phyloP scores from a whole-genome alignment of 441 rosid genomes.

The Populus tomentosa region DNA sequence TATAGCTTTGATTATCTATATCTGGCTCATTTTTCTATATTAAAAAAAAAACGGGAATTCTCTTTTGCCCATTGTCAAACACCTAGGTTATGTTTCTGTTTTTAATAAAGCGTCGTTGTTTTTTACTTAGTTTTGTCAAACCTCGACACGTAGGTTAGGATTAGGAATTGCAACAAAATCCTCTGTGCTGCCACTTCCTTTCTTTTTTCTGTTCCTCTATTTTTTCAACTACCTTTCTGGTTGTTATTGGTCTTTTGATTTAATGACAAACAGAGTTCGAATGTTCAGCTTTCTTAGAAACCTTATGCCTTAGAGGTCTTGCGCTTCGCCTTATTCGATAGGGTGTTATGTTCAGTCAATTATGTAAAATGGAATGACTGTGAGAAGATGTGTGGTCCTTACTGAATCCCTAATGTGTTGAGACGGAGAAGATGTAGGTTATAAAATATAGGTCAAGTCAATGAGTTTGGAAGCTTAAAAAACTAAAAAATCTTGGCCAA shows the following conservation, averaged over 20 bases:
- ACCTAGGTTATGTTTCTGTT: background rate
- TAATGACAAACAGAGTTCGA: too few relatives aligned
- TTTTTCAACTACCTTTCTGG: background rate
- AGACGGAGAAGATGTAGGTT: background rate
- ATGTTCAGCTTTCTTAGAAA: too few relatives aligned
- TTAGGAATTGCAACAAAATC: background rate
- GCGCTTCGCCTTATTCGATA: background rate
- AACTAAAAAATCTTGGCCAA: background rate
- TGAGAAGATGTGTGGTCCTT: background rate
- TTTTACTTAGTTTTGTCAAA: background rate
- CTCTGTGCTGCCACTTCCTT: background rate
- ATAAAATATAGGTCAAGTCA: background rate
- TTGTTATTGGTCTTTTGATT: background rate
- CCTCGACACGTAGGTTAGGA: background rate
- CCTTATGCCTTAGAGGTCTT: background rate
- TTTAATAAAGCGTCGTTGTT: background rate
- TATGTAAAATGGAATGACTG: background rate
- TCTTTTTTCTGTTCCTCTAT: background rate
- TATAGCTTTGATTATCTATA: too few relatives aligned
- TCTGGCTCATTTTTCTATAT: background rate
- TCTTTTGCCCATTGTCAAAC: too few relatives aligned
- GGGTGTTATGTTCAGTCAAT: background rate
- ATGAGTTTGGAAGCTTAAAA: background rate
- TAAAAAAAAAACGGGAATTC: background rate
- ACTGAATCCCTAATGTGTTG: background rate